Percentiles rank a stretch among this genome's conserved stretches.
Conservation (phyloP, 2,329 filamentous ascomycete genomes). For the Lecanicillium sp. region DNA sequence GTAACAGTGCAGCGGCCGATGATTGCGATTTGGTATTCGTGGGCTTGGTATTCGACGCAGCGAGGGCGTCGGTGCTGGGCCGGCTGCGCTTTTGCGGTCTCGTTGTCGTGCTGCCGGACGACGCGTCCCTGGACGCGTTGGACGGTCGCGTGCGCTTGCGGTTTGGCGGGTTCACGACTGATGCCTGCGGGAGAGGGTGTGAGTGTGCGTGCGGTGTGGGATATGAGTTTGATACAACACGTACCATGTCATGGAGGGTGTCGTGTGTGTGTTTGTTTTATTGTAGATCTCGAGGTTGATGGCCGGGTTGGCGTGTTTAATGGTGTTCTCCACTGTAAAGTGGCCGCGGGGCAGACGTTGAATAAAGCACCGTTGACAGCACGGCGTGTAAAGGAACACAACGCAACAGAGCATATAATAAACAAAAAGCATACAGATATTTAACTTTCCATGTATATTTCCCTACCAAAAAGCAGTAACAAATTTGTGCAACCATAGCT, state of each 20-base stretch:
- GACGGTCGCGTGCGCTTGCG: constrained; percentile 39
- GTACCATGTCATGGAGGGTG: background rate
- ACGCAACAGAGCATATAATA: too few species aligned
- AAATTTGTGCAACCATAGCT: too few species aligned
- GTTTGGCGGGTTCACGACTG: constrained; percentile 27
- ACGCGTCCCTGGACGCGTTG: constrained; percentile 32
- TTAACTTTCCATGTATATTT: too few species aligned
- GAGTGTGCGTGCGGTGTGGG: background rate
- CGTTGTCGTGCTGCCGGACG: constrained; percentile 18
- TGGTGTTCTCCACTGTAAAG: background rate
- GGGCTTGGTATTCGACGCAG: background rate
- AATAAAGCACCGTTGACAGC: too few species aligned
- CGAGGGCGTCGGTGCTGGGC: constrained; percentile 7
- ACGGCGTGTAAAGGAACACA: too few species aligned
- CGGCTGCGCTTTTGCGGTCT: constrained; percentile 18
- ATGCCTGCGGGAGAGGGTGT: constrained; percentile 19
- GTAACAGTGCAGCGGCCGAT: constrained; percentile 1
- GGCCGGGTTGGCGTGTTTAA: too few species aligned
- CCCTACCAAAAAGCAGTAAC: too few species aligned
- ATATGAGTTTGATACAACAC: background rate
- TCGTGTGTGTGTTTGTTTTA: background rate
- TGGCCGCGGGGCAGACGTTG: too few species aligned
- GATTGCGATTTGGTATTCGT: background rate
- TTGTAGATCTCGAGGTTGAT: too few species aligned
- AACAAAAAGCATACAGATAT: too few species aligned